Conservation (phyloP, 1,284 basidiomycete species). For the Grifola frondosa region DNA sequence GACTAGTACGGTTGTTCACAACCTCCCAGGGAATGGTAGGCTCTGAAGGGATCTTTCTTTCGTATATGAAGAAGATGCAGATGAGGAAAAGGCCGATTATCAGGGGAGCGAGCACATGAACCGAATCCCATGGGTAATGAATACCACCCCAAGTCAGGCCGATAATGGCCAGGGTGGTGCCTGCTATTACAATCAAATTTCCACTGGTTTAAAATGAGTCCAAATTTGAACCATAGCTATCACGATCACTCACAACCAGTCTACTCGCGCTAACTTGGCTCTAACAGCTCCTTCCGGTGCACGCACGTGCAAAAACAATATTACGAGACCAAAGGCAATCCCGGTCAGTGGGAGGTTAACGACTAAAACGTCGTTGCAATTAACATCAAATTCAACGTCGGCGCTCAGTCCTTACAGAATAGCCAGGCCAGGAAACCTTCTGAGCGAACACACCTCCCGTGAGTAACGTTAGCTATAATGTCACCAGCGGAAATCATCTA, state of each 20-base stretch:
- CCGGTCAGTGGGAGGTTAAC: constrained; percentile 16
- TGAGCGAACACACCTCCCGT: constrained; percentile 10
- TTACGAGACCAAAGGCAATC: constrained; percentile 8
- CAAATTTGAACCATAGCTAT: background rate
- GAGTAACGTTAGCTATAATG: constrained; percentile 1
- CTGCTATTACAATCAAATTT: constrained; percentile 35
- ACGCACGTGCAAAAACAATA: constrained; percentile 11
- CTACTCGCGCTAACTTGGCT: constrained; percentile 10
- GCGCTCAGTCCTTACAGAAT: constrained; percentile 6
- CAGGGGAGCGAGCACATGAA: constrained; percentile 41
- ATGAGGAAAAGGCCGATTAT: constrained; percentile 39
- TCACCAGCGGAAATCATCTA: background rate
- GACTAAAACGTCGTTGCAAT: constrained; percentile 1
- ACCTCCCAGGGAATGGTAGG: constrained; percentile 20
- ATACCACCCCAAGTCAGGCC: constrained; percentile 43
- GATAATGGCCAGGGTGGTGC: constrained; percentile 33
- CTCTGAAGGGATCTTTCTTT: constrained; percentile 16
- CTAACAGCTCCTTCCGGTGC: constrained; percentile 4
- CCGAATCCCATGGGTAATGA: constrained; percentile 39
- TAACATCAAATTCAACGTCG: background rate
- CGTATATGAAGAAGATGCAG: constrained; percentile 30
- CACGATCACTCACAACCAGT: constrained; percentile 9
- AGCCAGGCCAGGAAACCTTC: constrained; percentile 10
- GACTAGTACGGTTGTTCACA: constrained; percentile 15
- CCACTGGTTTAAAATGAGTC: constrained; percentile 31